These are phyloP conservation scores for Fusarium keratoplasticum DNA, from an alignment of 2,329 filamentous ascomycete species.

Conservation along the genomic window DNA sequence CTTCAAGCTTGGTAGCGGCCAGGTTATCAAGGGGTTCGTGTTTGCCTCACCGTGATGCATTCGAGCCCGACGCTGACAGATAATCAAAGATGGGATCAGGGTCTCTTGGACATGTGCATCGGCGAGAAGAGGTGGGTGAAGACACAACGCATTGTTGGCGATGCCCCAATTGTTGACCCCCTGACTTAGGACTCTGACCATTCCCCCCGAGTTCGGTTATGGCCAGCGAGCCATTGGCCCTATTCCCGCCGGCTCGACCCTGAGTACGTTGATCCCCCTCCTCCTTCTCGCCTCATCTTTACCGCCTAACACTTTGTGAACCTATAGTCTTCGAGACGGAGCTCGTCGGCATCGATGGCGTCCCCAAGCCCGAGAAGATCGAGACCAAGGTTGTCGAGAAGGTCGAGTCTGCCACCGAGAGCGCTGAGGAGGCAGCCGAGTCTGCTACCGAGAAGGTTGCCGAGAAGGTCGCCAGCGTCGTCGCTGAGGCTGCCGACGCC, in stretches of 20 bases:
- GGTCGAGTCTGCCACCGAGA: constrained; percentile 41
- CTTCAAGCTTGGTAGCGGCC: constrained; percentile 82
- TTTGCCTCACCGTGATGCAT: constrained; percentile 11
- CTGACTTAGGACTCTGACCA: constrained; percentile 76
- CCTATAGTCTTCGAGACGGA: constrained; percentile 87
- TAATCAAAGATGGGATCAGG: constrained; percentile 81
- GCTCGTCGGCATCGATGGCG: constrained; percentile 84
- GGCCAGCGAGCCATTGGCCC: constrained; percentile 81
- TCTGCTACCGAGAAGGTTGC: constrained; percentile 53
- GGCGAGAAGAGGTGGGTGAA: constrained; percentile 80
- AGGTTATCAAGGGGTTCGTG: constrained; percentile 87
- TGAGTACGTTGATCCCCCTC: constrained; percentile 64
- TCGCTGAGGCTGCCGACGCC: constrained; percentile 62
- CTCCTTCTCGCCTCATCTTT: constrained; percentile 18
- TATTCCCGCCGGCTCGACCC: constrained; percentile 83
- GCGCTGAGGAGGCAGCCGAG: constrained; percentile 50
- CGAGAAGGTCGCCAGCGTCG: constrained; percentile 59
- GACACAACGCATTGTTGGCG: neutral
- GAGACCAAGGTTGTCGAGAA: constrained; percentile 42
- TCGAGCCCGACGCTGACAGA: constrained; percentile 32
- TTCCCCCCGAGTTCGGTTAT: constrained; percentile 89
- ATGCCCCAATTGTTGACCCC: constrained; percentile 18
- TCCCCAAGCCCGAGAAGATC: constrained; percentile 58
- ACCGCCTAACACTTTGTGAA: constrained; percentile 27
- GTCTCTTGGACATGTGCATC: constrained; percentile 92